phyloP scores from a whole-genome alignment of 805 yeast species.

The Teunomyces panamensis region DNA sequence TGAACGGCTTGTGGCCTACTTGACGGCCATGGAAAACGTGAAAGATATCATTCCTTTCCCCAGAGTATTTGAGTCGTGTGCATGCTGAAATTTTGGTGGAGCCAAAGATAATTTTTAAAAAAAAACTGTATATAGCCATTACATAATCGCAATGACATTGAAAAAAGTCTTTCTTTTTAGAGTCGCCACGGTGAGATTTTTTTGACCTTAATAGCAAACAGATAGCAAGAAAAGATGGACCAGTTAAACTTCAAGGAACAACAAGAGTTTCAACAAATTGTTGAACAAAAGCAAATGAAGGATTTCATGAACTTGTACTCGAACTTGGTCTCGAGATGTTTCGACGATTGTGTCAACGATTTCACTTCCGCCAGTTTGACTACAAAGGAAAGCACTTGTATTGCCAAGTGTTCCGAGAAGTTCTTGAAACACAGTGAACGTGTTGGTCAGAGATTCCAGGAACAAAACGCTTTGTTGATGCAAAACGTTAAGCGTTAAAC shows the following conservation, averaged over 20 bases:
- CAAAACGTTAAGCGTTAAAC: slow-evolving; percentile 47
- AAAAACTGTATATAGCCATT: slow-evolving; percentile 1
- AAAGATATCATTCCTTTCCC: slow-evolving; percentile 88
- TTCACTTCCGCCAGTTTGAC: slow-evolving; percentile 90
- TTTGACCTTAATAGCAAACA: too few species aligned
- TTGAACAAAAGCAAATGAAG: slow-evolving; percentile 97
- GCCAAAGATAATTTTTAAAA: not conserved
- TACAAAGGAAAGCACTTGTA: slow-evolving; percentile 79
- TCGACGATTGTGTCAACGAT: slow-evolving; percentile 96
- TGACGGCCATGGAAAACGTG: slow-evolving; percentile 73
- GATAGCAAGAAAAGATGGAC: slow-evolving; percentile 59
- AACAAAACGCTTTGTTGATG: slow-evolving; percentile 82
- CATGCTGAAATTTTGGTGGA: slow-evolving; percentile 19
- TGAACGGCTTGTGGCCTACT: slow-evolving; percentile 75
- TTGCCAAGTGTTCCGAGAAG: slow-evolving; percentile 92
- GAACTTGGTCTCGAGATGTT: slow-evolving; percentile 93
- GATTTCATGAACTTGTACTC: slow-evolving; percentile 98
- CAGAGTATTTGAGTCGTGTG: slow-evolving; percentile 51
- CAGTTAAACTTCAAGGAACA: slow-evolving; percentile 93
- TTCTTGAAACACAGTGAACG: slow-evolving; percentile 97
- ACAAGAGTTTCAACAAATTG: slow-evolving; percentile 91
- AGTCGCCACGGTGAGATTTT: not conserved
- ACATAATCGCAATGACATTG: not conserved
- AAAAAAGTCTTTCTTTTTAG: not conserved
- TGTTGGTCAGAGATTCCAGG: slow-evolving; percentile 98